phyloP scores from a whole-genome alignment of 306 rosid genomes.

The Styphnolobium japonicum region DNA sequence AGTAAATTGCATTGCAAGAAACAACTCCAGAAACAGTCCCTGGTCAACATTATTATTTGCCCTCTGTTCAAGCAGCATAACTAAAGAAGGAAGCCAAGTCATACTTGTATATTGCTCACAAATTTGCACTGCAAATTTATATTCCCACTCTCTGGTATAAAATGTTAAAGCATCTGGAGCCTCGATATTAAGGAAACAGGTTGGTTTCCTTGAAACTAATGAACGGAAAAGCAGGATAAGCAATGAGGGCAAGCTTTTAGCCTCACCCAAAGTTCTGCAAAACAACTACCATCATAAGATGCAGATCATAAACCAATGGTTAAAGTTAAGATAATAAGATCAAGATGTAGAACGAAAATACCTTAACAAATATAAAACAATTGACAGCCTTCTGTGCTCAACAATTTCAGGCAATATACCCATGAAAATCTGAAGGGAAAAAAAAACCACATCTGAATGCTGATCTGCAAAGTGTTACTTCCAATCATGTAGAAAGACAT shows the following conservation, averaged over 20 bases:
- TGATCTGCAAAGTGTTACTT: constrained; percentile 5
- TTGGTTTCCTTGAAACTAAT: constrained; percentile 61
- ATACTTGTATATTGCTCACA: constrained; percentile 71
- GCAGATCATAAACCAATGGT: constrained; percentile 10
- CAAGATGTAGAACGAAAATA: constrained; percentile 15
- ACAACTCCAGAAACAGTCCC: constrained; percentile 47
- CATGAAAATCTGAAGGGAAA: constrained; percentile 61
- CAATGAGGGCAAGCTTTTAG: constrained; percentile 72
- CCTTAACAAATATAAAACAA: constrained; percentile 69
- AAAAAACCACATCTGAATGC: constrained; percentile 27
- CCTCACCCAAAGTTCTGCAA: constrained; percentile 81
- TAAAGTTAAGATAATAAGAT: background rate
- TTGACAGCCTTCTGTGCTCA: constrained; percentile 70
- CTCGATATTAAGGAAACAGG: constrained; percentile 25
- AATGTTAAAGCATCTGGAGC: constrained; percentile 42
- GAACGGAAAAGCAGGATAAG: constrained; percentile 70
- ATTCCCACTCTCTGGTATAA: constrained; percentile 74
- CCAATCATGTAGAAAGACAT: background rate
- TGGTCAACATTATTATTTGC: constrained; percentile 30
- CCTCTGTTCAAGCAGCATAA: constrained; percentile 45
- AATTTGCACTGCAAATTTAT: constrained; percentile 60
- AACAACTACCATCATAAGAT: constrained; percentile 23
- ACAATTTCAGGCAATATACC: constrained; percentile 69
- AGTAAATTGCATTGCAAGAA: constrained; percentile 64
- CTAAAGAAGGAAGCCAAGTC: constrained; percentile 89